Base-by-base conservation (phyloP, 169 alveolate species). In the Plasmodium gonderi region DNA sequence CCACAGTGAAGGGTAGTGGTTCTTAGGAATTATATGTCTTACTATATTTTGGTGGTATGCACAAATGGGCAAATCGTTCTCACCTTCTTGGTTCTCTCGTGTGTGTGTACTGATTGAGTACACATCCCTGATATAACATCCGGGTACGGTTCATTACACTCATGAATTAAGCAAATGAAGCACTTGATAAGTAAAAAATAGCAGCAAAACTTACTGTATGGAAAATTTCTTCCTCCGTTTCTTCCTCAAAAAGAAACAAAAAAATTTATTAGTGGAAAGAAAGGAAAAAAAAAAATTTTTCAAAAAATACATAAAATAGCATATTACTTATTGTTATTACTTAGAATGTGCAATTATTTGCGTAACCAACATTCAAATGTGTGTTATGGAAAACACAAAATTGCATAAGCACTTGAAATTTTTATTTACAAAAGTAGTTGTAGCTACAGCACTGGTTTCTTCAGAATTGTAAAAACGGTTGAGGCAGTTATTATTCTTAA, bases 381-480 rank as follows among this genome's bases (percentile, higher is more conserved):
- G 72, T 60, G 72, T n/a, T 60, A 3, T 26, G 72, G 72, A 3
- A 60, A 60, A 60, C 8, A 33, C 72, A 60, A 60, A 60, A 33
- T 11, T 60, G 72, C 23, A 20, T 12, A 20, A 1, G 72, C n/a
- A n/a, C 9, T 60, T 60, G 72, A 33, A 60, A 60, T 20, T 60
- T 60, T 60, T 60, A 60, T 60, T 60, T 60, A 33, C 23, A 33
- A 60, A 60, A 60, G 33, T 60, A 60, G 72, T 60, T 60, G 72
- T 60, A 60, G 72, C 72, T 60, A 60, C 72, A 60, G 72, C 36
- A 17, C 72, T 60, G 72, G 72, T 26, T 60, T 60, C 72, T 60
- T 60, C 72, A 11, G 36, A 26, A 20, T 60, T 60, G 33, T 14
- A 20, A 20, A n/a, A n/a, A n/a, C n/a, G n/a, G n/a, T n/a, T n/a